Evolutionary conservation across 371 early-diverging fungal genomes (phyloP).

Genomic region (Mortierella sp.): DNA sequence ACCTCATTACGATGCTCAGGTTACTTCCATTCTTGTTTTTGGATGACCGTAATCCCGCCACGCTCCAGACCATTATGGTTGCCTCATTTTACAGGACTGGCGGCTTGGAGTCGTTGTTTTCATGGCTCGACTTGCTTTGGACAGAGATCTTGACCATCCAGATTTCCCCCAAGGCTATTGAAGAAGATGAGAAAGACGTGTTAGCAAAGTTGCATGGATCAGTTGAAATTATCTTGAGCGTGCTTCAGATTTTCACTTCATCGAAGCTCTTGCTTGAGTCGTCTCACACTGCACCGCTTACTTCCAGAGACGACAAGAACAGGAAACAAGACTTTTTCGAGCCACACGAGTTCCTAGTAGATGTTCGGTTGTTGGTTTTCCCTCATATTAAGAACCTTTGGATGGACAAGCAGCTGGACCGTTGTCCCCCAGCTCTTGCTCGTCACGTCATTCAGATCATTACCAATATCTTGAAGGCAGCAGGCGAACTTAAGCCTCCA

Average conservation of each 20-base stretch:
- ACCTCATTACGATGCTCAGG: slow-evolving; percentile 65
- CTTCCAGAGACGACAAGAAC: slow-evolving; percentile 70
- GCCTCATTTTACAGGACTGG: slow-evolving; percentile 75
- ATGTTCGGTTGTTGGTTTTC: slow-evolving; percentile 66
- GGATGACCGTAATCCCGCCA: slow-evolving; percentile 72
- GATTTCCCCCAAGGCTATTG: slow-evolving; percentile 22
- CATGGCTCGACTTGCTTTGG: slow-evolving; percentile 71
- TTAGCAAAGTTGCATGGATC: slow-evolving; percentile 51
- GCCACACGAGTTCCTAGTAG: slow-evolving; percentile 75
- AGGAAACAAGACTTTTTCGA: slow-evolving; percentile 73
- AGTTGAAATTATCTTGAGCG: slow-evolving; percentile 71
- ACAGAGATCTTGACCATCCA: slow-evolving; percentile 52
- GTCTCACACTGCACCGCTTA: slow-evolving; percentile 68
- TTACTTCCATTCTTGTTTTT: slow-evolving; percentile 61
- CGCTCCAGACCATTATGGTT: slow-evolving; percentile 79
- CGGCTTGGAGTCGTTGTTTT: slow-evolving; percentile 72
- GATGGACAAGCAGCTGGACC: slow-evolving; percentile 58
- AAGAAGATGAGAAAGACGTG: slow-evolving; percentile 12
- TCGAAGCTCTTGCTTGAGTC: slow-evolving; percentile 78
- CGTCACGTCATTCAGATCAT: slow-evolving; percentile 69
- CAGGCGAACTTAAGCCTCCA: slow-evolving; percentile 69
- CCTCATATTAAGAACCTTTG: slow-evolving; percentile 67
- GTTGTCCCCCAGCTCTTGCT: slow-evolving; percentile 64
- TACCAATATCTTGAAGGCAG: slow-evolving; percentile 77
- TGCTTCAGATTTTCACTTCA: slow-evolving; percentile 72